Evolutionary conservation across 768 basidiomycete genomes (phyloP).

Genomic region (Leccinum subgranulosum): DNA sequence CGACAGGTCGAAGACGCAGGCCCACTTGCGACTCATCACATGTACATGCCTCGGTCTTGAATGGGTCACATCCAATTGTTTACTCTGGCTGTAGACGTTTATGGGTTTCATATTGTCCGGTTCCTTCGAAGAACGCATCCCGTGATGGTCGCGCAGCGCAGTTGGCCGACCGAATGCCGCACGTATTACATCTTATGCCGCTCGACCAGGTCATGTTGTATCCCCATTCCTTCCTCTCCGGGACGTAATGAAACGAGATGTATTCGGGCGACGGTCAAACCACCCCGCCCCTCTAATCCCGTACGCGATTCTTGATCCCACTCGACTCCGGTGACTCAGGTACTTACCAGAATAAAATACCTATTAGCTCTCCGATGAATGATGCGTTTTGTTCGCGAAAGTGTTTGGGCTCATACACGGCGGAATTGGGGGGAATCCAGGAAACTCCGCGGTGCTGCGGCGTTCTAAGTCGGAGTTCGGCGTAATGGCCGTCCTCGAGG

Average conservation of each 20-base stretch:
- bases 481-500: not conserved
- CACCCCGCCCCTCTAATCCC: conserved; percentile 5
- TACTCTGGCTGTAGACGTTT: not conserved
- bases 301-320: not conserved
- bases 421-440: not conserved
- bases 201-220: not conserved
- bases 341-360: not conserved
- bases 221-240: not conserved
- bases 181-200: conserved; percentile 4
- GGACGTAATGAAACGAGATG: conserved; percentile 13
- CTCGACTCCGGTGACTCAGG: not conserved
- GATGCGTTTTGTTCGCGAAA: not conserved
- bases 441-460: not conserved
- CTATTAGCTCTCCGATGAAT: not conserved
- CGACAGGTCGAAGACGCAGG: not conserved
- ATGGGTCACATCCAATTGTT: not conserved
- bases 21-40: not conserved
- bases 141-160: not conserved
- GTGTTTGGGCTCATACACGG: not conserved
- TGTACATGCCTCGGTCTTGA: not conserved
- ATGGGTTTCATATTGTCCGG: not conserved
- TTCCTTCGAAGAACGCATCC: not conserved
- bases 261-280: not conserved
- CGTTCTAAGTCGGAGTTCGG: not conserved
- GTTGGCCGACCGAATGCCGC: conserved; percentile 8